These are phyloP conservation scores for Aspergillus viridinutans DNA, from an alignment of 2,329 filamentous ascomycete species.

Conservation along the genomic window DNA sequence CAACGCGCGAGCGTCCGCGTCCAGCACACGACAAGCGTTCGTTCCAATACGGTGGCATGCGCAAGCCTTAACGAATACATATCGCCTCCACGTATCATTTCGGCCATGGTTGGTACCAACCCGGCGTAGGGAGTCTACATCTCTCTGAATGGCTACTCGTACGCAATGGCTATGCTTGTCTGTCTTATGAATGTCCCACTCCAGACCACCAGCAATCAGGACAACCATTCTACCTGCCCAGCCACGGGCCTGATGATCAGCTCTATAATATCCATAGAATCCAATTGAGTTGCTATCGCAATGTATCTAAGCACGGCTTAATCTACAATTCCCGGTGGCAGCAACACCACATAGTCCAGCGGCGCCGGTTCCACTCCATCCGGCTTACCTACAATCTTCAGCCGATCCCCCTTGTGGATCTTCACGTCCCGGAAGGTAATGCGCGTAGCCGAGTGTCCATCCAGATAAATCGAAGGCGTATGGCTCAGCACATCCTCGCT, in stretches of 20 bases:
- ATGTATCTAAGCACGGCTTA: conserved; percentile 24
- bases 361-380: conserved; percentile 62
- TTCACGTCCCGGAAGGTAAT: conserved; percentile 54
- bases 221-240: background rate
- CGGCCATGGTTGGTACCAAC: no score
- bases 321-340: conserved; percentile 57
- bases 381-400: conserved; percentile 55
- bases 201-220: no score
- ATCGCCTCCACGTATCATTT: no score
- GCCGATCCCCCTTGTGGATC: conserved; percentile 48
- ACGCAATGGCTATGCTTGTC: no score
- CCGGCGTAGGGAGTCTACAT: background rate
- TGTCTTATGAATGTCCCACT: no score
- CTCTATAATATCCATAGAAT: background rate
- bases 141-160: background rate
- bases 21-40: no score
- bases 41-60: no score
- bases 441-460: conserved; percentile 62
- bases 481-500: conserved; percentile 58
- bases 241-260: background rate
- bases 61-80: no score
- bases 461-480: conserved; percentile 54
- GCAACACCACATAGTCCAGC: conserved; percentile 61
- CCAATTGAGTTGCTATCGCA: background rate
- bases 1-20: no score